phyloP scores from a whole-genome alignment of 2,329 filamentous ascomycete genomes.

The Penicillium brasilianum region DNA sequence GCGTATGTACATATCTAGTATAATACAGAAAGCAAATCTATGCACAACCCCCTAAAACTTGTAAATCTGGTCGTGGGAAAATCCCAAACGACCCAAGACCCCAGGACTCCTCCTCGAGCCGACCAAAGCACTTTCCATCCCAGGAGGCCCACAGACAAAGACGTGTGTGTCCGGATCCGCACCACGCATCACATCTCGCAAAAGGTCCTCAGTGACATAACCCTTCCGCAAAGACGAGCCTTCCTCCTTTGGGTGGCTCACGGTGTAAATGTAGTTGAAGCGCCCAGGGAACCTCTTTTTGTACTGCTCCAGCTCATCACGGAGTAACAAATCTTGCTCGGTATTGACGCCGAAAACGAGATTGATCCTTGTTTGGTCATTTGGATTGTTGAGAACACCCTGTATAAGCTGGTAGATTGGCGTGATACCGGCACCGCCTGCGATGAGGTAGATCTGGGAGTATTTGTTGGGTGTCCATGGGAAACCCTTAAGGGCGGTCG shows the following conservation, averaged over 20 bases:
- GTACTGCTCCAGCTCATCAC: constrained; percentile 60
- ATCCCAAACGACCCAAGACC: constrained; percentile 63
- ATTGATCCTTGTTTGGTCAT: constrained; percentile 66
- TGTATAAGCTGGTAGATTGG: constrained; percentile 69
- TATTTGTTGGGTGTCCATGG: constrained; percentile 57
- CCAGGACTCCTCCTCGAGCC: constrained; percentile 47
- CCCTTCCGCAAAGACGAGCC: constrained; percentile 57
- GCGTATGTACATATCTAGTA: neutral
- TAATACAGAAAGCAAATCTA: neutral
- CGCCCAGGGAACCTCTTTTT: constrained; percentile 58
- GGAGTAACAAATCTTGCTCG: constrained; percentile 65
- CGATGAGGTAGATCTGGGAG: constrained; percentile 67
- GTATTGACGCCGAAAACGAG: constrained; percentile 71
- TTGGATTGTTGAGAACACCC: constrained; percentile 65
- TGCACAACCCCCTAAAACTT: constrained; percentile 54
- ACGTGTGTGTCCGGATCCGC: constrained; percentile 59
- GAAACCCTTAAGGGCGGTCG: constrained; percentile 60
- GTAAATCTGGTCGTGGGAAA: constrained; percentile 62
- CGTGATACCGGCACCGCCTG: constrained; percentile 74
- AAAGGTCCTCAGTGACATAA: constrained; percentile 61
- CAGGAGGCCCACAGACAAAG: constrained; percentile 71
- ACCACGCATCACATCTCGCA: constrained; percentile 57
- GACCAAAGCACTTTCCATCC: constrained; percentile 61
- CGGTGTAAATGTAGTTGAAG: constrained; percentile 63
- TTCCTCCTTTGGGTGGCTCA: constrained; percentile 50